These are phyloP conservation scores for Soucietia sequanensis DNA, from an alignment of 805 yeast genomes.

Conservation along the genomic window DNA sequence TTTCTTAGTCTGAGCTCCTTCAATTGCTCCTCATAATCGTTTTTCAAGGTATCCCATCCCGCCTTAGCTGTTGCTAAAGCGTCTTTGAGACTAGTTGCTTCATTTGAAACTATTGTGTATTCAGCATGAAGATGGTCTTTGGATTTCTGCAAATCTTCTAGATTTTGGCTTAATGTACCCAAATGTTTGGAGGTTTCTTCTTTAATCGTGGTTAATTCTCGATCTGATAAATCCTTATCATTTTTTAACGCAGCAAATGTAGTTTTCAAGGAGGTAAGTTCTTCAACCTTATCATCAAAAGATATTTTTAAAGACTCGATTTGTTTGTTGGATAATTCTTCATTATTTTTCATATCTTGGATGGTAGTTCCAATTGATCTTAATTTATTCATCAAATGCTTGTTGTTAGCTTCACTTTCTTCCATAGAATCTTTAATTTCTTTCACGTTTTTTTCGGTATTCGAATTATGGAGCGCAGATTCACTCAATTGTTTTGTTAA, in stretches of 20 bases:
- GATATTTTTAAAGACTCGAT: slow-evolving; percentile 11
- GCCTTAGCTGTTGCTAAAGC: slow-evolving; percentile 12
- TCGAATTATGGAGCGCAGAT: slow-evolving; percentile 16
- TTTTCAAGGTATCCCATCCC: slow-evolving; percentile 3
- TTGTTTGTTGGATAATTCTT: slow-evolving; percentile 15
- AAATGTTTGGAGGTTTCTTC: slow-evolving; percentile 18
- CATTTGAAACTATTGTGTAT: slow-evolving; percentile 1
- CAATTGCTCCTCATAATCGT: not conserved
- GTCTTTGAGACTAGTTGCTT: slow-evolving; percentile 7
- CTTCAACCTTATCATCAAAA: slow-evolving; percentile 11
- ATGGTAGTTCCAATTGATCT: slow-evolving; percentile 38
- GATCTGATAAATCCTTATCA: slow-evolving; percentile 18
- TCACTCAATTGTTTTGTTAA: slow-evolving; percentile 21
- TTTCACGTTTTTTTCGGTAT: slow-evolving; percentile 14
- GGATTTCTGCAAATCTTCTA: slow-evolving; percentile 18
- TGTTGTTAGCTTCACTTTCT: slow-evolving; percentile 31
- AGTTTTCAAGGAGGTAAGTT: slow-evolving; percentile 10
- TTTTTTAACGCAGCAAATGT: slow-evolving; percentile 7
- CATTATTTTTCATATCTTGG: slow-evolving; percentile 25
- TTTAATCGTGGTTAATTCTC: slow-evolving; percentile 3
- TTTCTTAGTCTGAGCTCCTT: not conserved
- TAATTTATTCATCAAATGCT: slow-evolving; percentile 41
- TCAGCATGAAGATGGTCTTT: slow-evolving; percentile 2
- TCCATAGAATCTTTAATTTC: slow-evolving; percentile 20
- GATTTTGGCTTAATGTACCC: slow-evolving; percentile 37